Percentiles rank a stretch among this genome's conserved stretches.
Evolutionary conservation across 2,329 filamentous ascomycete species (phyloP).

Genomic region (Alternaria angustiovoidea): DNA sequence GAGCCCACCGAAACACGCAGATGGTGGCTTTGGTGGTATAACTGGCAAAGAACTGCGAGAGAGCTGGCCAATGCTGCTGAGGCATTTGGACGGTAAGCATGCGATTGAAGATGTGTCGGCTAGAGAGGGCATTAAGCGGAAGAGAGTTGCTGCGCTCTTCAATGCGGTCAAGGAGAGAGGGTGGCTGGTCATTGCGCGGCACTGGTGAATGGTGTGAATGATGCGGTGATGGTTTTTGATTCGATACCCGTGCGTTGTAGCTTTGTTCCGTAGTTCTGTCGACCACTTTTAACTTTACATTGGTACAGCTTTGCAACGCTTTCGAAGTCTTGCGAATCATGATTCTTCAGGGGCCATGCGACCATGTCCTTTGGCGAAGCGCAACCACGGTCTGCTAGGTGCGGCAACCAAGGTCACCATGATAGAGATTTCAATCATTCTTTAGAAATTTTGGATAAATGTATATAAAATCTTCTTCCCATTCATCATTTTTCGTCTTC

Average conservation of each 20-base stretch:
- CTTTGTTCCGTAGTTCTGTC: neutral
- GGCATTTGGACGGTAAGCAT: conserved; percentile 87
- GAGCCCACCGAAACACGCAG: conserved; percentile 32
- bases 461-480: neutral
- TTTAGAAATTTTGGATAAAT: neutral
- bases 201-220: conserved; percentile 40
- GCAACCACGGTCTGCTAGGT: neutral
- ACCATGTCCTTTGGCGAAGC: neutral
- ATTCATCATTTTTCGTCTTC: neutral
- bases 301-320: neutral
- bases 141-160: conserved; percentile 64
- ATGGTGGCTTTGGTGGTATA: conserved; percentile 25
- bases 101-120: conserved; percentile 86
- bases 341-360: neutral
- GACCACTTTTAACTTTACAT: neutral
- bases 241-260: neutral
- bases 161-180: conserved; percentile 74
- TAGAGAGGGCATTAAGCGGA: conserved; percentile 86
- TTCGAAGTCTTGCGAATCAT: neutral
- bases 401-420: neutral
- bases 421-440: neutral
- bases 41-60: conserved; percentile 58
- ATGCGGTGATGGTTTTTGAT: neutral
- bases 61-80: conserved; percentile 76
- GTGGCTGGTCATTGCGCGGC: conserved; percentile 57